A percentile compares a stretch with the other conserved stretches of the same genome.
phyloP scores from a whole-genome alignment of 345 rosid species.

The Garcia nutans region DNA sequence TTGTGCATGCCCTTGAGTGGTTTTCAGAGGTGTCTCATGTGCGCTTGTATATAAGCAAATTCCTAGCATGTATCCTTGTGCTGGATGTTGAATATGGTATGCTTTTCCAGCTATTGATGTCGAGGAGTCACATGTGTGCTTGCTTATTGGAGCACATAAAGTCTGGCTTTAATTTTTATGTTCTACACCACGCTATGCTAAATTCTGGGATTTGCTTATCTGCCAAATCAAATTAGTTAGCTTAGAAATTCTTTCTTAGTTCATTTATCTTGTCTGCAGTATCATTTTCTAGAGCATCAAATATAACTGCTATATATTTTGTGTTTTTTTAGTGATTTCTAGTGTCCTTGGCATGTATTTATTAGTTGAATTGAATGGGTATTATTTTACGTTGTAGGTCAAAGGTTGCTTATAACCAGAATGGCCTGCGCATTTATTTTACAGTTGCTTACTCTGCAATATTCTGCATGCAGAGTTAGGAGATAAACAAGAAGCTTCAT shows the following conservation, averaged over 20 bases:
- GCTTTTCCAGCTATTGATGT: neutral
- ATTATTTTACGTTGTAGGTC: neutral
- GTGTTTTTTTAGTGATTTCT: neutral
- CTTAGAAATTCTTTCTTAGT: neutral
- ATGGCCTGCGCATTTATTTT: neutral
- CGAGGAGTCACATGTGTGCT: neutral
- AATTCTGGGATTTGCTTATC: neutral
- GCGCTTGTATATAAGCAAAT: too few relatives aligned
- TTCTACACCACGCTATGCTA: neutral
- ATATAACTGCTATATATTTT: too few relatives aligned
- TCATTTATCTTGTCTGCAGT: neutral
- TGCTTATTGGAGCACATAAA: neutral
- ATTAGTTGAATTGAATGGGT: neutral
- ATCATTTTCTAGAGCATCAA: neutral
- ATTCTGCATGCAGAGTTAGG: neutral
- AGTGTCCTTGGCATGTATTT: neutral
- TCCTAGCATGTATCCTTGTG: neutral
- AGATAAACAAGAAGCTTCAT: neutral
- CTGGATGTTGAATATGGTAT: neutral
- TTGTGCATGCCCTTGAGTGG: neutral
- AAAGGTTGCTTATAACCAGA: neutral
- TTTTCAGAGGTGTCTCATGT: too few relatives aligned
- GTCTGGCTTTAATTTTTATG: neutral
- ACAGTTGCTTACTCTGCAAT: slow-evolving; percentile 1
- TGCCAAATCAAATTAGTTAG: neutral